A percentile compares a stretch with the other conserved stretches of the same genome.
phyloP scores from a whole-genome alignment of 192 early-diverging fungal species.

The Coemansia sp. region DNA sequence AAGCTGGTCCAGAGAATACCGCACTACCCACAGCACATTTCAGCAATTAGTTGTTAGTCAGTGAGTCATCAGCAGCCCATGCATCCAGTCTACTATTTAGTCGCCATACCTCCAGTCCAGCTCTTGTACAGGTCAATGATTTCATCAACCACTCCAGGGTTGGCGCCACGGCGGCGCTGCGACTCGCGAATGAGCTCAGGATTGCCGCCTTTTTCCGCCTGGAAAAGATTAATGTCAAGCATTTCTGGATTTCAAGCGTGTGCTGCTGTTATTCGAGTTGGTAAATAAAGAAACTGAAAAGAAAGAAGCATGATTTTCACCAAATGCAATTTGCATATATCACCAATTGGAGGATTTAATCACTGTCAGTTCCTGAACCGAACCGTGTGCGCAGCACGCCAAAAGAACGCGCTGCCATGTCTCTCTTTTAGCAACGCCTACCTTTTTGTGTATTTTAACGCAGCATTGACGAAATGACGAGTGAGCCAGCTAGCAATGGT shows the following conservation, averaged over 20 bases:
- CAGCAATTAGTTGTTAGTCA: background rate
- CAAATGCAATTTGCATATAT: background rate
- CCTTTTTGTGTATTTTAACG: too few relatives aligned
- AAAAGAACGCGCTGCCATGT: too few relatives aligned
- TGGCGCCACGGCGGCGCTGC: slow-evolving; percentile 82
- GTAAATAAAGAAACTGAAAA: background rate
- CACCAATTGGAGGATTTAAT: background rate
- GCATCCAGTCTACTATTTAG: background rate
- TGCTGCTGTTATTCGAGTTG: background rate
- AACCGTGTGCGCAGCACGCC: background rate
- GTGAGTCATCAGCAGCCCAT: slow-evolving; percentile 5
- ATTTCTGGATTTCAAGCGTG: slow-evolving; percentile 32
- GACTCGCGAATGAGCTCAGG: slow-evolving; percentile 91
- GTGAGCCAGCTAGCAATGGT: background rate
- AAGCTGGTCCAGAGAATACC: slow-evolving; percentile 80
- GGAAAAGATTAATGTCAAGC: slow-evolving; percentile 93
- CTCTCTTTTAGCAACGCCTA: too few relatives aligned
- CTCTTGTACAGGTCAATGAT: slow-evolving; percentile 86
- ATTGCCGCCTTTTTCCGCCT: slow-evolving; percentile 89
- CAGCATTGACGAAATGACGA: background rate
- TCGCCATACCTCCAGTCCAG: slow-evolving; percentile 75
- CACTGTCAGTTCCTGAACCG: background rate
- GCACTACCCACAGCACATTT: slow-evolving; percentile 51
- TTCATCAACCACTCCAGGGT: slow-evolving; percentile 85
- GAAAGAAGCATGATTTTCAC: background rate